A percentile compares a stretch with the other conserved stretches of the same genome.
Evolutionary conservation across 106 monocot species (phyloP).

Genomic region (Gastrodia elata): DNA sequence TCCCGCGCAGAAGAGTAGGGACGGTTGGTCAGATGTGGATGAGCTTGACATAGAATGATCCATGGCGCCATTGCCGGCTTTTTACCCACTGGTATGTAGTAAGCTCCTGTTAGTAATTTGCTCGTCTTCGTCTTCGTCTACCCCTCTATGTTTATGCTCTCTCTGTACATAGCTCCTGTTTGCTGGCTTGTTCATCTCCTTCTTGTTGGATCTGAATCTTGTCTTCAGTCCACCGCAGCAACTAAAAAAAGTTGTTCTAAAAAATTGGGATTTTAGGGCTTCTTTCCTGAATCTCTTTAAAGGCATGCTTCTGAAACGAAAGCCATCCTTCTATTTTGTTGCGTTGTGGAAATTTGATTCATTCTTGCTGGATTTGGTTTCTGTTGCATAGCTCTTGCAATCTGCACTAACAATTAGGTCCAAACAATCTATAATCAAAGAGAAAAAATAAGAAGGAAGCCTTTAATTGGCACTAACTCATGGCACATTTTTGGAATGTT

Average conservation of each 20-base stretch:
- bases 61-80: not conserved
- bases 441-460: too few species aligned
- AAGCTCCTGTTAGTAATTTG: too few species aligned
- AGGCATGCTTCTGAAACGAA: too few species aligned
- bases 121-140: too few species aligned
- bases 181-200: not conserved
- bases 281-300: not conserved
- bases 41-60: constrained; percentile 13
- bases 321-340: too few species aligned
- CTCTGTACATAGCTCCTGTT: constrained; percentile 4
- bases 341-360: too few species aligned
- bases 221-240: not conserved
- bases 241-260: not conserved
- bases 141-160: not conserved
- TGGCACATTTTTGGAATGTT: too few species aligned
- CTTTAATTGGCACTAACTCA: too few species aligned
- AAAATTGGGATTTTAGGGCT: not conserved
- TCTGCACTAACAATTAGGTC: too few species aligned
- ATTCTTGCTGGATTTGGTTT: too few species aligned
- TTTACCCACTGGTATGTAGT: not conserved
- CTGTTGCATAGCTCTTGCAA: too few species aligned
- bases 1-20: constrained; percentile 5
- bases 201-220: constrained; percentile 6
- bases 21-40: constrained; percentile 13
- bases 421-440: too few species aligned